Conservation (phyloP, 768 basidiomycete species). For the Coprinellus micaceus region DNA sequence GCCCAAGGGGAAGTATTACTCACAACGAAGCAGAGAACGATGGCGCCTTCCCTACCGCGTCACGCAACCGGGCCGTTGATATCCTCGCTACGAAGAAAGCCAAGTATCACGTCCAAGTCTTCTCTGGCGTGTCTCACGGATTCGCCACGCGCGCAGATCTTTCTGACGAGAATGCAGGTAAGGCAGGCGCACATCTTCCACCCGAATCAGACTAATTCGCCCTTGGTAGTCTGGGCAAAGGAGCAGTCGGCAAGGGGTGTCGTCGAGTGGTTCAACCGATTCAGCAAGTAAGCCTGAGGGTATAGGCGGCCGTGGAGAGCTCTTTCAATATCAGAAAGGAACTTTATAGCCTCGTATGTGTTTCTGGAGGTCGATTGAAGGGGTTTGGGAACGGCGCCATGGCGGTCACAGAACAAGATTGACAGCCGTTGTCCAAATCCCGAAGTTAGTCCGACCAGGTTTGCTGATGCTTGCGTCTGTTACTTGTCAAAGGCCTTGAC, state of each 20-base stretch:
- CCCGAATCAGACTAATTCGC: no score
- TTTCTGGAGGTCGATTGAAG: no score
- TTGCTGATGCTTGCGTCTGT: no score
- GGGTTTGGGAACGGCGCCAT: no score
- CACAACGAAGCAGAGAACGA: conserved; percentile 43
- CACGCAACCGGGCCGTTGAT: conserved; percentile 53
- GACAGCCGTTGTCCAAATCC: no score
- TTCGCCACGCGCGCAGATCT: conserved; percentile 47
- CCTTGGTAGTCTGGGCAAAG: conserved; percentile 65
- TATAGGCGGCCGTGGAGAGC: no score
- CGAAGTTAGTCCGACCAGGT: no score
- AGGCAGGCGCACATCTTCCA: conserved; percentile 11
- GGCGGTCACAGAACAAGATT: no score
- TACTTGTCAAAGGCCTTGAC: no score
- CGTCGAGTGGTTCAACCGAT: conserved; percentile 49
- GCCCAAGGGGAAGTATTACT: background rate
- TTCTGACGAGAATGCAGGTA: conserved; percentile 36
- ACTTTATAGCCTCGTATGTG: no score
- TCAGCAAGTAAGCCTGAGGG: conserved; percentile 27
- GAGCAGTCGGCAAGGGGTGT: conserved; percentile 53
- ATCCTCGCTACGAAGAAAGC: conserved; percentile 48
- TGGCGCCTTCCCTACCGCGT: conserved; percentile 45
- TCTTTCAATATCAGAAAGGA: no score
- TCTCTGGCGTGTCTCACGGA: conserved; percentile 47
- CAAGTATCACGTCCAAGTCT: conserved; percentile 54